Base-by-base conservation (phyloP, 495 filamentous ascomycete genomes). In the Penicillium arizonense region DNA sequence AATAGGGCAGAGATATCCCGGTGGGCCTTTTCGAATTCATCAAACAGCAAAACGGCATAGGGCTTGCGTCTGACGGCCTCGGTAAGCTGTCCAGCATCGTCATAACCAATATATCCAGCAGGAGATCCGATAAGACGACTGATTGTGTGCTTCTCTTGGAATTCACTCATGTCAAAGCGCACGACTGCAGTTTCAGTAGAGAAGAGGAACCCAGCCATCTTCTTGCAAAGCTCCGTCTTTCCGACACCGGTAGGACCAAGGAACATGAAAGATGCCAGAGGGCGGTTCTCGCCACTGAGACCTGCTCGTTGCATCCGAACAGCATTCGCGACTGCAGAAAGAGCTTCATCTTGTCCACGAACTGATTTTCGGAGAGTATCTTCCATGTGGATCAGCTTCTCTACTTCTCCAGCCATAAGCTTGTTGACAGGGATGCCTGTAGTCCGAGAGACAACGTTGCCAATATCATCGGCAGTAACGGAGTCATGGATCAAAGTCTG, bases 21-120 rank as follows among this genome's bases (percentile, higher is more conserved):
- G 64, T 97, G 93, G 2, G 93, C 93, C 65, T 98, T 97, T 67
- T 97, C 93, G 63, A 96, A 98, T 61, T 97, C 94, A 71, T 98
- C 94, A 56, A 98, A 96, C 2, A 98, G 77, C 1, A 98, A 75
- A 5, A 98, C 89, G 2, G 94, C 94, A 60, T 98, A 97, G 1
- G 94, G 94, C 66, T 97, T 98, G 45, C 94, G 82, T 41, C 94
- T 81, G 3, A 98, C 91, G 16, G 94, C 94, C 67, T 98, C 94
- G 2, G 94, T 97, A 6, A 98, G 81, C 68, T 98, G 94, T 7
- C 94, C 94, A 16, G 93, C 91, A 67, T 98, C 94, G 34, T 98
- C 94, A 64, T 98, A 98, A 8, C 94, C 94, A 18, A 98, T 85
- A 70, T 96, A 97, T 12, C 93, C 93, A 12, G 93, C 91, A 0